A percentile compares a stretch with the other conserved stretches of the same genome.
These are phyloP conservation scores for Fusarium sp. DNA, from an alignment of 2,329 filamentous ascomycete genomes.

Conservation along the genomic window DNA sequence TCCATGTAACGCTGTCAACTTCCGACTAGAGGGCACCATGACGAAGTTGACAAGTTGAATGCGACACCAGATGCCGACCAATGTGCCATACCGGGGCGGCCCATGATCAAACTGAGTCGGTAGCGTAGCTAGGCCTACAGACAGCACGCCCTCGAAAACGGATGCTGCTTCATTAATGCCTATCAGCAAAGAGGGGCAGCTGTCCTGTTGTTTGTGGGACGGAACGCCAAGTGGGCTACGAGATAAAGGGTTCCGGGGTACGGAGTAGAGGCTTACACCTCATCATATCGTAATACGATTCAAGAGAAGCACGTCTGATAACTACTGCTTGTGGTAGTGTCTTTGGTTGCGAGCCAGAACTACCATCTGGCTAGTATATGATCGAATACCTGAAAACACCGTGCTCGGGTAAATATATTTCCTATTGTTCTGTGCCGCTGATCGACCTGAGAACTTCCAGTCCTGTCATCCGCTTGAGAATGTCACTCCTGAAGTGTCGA, in stretches of 20 bases:
- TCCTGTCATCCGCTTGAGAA: slow-evolving; percentile 14
- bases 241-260: slow-evolving; percentile 33
- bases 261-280: slow-evolving; percentile 19
- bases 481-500: slow-evolving; percentile 10
- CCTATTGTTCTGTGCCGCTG: slow-evolving; percentile 7
- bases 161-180: slow-evolving; percentile 21
- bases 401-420: not conserved
- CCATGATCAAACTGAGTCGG: not conserved
- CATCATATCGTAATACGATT: slow-evolving; percentile 28
- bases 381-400: not conserved
- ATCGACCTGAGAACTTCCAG: slow-evolving; percentile 13
- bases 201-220: slow-evolving; percentile 38
- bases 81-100: not conserved
- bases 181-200: slow-evolving; percentile 36
- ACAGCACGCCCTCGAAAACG: slow-evolving; percentile 6
- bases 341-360: not conserved
- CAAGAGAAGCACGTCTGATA: not conserved
- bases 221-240: slow-evolving; percentile 30
- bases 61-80: slow-evolving; percentile 14
- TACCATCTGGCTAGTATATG: not conserved
- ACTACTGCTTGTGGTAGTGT: not conserved
- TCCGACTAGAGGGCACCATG: slow-evolving; percentile 4
- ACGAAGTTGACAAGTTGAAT: slow-evolving; percentile 14
- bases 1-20: slow-evolving; percentile 22
- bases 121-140: slow-evolving; percentile 1